Evolutionary conservation across 495 filamentous ascomycete genomes (phyloP).

Genomic region (Parathielavia hyrcaniae): DNA sequence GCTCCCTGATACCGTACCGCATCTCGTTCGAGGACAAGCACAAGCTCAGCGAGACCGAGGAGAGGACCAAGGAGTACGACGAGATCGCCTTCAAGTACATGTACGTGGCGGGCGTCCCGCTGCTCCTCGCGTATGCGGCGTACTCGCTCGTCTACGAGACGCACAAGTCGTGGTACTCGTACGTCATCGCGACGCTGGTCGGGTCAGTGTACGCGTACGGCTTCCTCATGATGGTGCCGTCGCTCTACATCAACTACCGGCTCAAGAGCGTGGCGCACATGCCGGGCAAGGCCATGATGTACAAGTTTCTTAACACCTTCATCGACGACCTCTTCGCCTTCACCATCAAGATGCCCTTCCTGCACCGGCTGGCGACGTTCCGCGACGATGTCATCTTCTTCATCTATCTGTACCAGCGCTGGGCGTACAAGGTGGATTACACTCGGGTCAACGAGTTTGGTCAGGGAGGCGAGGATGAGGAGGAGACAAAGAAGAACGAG

Average conservation of each 20-base stretch:
- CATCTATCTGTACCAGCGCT: slow-evolving; percentile 93
- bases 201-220: slow-evolving; percentile 97
- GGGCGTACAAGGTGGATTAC: slow-evolving; percentile 87
- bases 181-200: slow-evolving; percentile 81
- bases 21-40: slow-evolving; percentile 95
- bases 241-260: slow-evolving; percentile 96
- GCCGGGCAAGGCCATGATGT: slow-evolving; percentile 91
- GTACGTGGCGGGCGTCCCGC: slow-evolving; percentile 82
- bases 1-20: slow-evolving; percentile 71
- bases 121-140: slow-evolving; percentile 78
- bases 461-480: slow-evolving; percentile 84
- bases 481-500: slow-evolving; percentile 48
- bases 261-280: slow-evolving; percentile 96
- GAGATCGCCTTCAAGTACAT: slow-evolving; percentile 95
- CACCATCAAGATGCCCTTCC: slow-evolving; percentile 96
- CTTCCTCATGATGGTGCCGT: slow-evolving; percentile 98
- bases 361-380: slow-evolving; percentile 90
- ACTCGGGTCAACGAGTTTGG: slow-evolving; percentile 95
- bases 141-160: slow-evolving; percentile 90
- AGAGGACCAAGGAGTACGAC: slow-evolving; percentile 98
- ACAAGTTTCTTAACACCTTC: slow-evolving; percentile 85
- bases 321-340: slow-evolving; percentile 79
- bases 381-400: slow-evolving; percentile 98
- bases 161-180: slow-evolving; percentile 98
- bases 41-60: slow-evolving; percentile 85